Evolutionary conservation across 164 flowering plant genomes (phyloP), one percentile per base, ranked within the genome.

Genomic region (Sedum album): DNA sequence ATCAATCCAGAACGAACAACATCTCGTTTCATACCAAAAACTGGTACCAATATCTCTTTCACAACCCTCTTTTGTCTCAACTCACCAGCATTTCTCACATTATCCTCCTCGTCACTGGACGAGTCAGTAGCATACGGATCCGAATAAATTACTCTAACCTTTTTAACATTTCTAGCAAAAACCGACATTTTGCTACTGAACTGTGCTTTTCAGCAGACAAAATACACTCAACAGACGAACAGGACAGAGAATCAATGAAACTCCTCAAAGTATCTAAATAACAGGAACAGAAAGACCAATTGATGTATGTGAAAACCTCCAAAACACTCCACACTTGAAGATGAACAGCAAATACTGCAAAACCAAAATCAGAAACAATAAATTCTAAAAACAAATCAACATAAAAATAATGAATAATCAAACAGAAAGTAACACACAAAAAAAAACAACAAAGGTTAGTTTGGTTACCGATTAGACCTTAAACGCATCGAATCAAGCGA

Each of bases 301-400:
- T 83, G 74, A 17, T 82, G 78, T 91, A 88, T 88, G 66, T 83
- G 90, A 89, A 84, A 90, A 53, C 74, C 85, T 66, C 91, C 86
- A 82, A 84, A 86, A 71, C 84, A 84, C 79, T 79, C 61, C 18
- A 55, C 61, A 9, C 17, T 9, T 17, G 61, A 25, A 55, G 61
- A 55, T 55, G 62, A 57, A 53, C 60, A 23, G 14, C 60, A 53
- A 53, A 53, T 53, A 13, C 60, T 53, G 9, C 57, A 21, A 51
- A 26, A 14, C 11, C 17, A 57, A 53, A n/a, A 25, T 55, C 31
- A 55, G 61, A 55, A 15, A 5, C 53, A 48, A 17, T 48, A 2
- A 53, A 23, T 5, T 20, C 55, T 18, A 18, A n/a, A 2, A 49
- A 46, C 20, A 49, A 5, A 0, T 49, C 61, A 55, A 26, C 31